Conservation (phyloP, 2,329 filamentous ascomycete genomes). For the Sporothrix brasiliensis region DNA sequence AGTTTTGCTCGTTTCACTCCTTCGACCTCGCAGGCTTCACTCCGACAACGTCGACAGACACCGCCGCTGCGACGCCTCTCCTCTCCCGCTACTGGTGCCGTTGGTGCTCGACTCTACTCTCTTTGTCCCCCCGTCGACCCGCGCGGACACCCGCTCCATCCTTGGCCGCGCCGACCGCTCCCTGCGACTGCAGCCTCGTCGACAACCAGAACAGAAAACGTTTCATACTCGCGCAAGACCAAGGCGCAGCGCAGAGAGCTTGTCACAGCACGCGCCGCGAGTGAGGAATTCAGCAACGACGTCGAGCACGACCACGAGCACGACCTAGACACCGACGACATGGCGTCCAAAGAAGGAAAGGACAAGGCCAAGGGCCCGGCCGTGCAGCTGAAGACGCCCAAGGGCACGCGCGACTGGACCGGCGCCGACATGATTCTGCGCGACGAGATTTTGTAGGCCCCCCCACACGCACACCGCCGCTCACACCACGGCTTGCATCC, state of each 20-base stretch:
- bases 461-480: neutral
- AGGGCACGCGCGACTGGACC: slow-evolving; percentile 74
- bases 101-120: slow-evolving; percentile 7
- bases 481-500: neutral
- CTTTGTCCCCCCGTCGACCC: neutral
- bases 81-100: neutral
- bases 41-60: neutral
- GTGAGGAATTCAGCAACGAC: neutral
- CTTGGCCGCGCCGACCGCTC: slow-evolving; percentile 23
- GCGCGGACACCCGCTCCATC: neutral
- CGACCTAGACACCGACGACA: slow-evolving; percentile 27
- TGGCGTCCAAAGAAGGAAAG: slow-evolving; percentile 35
- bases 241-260: neutral
- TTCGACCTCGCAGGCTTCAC: neutral
- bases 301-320: neutral
- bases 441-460: slow-evolving; percentile 62
- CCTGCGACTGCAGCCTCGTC: slow-evolving; percentile 15
- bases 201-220: neutral
- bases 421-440: slow-evolving; percentile 69
- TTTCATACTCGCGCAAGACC: slow-evolving; percentile 15
- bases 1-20: slow-evolving; percentile 17
- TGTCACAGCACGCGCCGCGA: slow-evolving; percentile 1
- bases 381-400: slow-evolving; percentile 69
- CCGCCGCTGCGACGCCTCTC: neutral
- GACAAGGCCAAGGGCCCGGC: slow-evolving; percentile 35